These are phyloP conservation scores for Amaranthus tricolor DNA, from an alignment of 179 eudicot species.

Conservation along the genomic window DNA sequence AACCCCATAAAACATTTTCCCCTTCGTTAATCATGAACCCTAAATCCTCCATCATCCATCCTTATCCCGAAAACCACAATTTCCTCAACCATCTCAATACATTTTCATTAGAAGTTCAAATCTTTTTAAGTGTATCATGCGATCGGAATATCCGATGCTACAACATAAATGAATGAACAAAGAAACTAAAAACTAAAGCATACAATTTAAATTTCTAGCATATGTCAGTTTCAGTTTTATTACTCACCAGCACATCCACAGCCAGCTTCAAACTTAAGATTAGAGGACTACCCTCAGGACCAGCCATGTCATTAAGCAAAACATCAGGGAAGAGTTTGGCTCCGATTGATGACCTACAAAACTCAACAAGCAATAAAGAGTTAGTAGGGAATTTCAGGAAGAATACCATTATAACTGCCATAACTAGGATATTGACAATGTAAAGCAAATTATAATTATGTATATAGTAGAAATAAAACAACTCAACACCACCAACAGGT, in stretches of 20 bases:
- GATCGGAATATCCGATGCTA: background rate
- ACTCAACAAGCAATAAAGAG: slow-evolving; percentile 10
- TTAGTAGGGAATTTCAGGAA: background rate
- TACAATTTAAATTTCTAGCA: background rate
- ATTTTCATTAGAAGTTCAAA: too few species aligned
- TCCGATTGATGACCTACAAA: slow-evolving; percentile 67
- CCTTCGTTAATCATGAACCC: too few species aligned
- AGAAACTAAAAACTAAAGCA: background rate
- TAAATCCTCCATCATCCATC: too few species aligned
- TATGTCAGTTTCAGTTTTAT: slow-evolving; percentile 4
- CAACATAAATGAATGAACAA: background rate
- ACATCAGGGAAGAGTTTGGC: slow-evolving; percentile 78
- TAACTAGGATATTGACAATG: background rate
- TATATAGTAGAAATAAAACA: background rate
- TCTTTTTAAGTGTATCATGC: too few species aligned
- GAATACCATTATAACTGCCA: background rate
- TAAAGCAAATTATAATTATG: background rate
- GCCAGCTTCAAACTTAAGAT: slow-evolving; percentile 90
- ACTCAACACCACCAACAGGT: background rate
- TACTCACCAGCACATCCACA: slow-evolving; percentile 91
- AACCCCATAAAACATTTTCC: too few species aligned
- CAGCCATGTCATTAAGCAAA: slow-evolving; percentile 95
- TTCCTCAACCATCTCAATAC: too few species aligned
- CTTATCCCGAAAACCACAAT: too few species aligned
- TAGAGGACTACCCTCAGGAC: slow-evolving; percentile 81